Base-by-base conservation (phyloP, 1,284 basidiomycete genomes). In the Ustilago hordei region DNA sequence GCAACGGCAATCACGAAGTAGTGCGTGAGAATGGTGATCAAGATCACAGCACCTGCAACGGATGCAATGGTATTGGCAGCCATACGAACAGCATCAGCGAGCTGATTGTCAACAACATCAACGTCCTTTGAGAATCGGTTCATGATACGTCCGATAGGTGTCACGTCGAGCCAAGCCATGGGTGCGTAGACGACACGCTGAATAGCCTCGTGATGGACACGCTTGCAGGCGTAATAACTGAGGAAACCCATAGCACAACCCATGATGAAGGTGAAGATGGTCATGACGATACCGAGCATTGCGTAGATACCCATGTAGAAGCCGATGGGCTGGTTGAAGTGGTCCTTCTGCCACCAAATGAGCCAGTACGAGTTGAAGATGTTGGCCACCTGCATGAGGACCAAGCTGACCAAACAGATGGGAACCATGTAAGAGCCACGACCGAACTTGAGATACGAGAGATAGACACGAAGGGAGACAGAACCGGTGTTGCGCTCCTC, bases 121-220 rank as follows among this genome's bases (percentile, higher is more conserved):
- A 95, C 91, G 86, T 95, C 93, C 65, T 87, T 90, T 39, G 81
- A 72, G 86, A 93, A 82, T 4, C 93, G 89, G 86, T 94, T 93
- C 90, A 94, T 92, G 81, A 96, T 94, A 23, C 95, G 86, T 86
- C 93, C 93, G 65, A 92, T 89, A 0, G 93, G 93, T 0, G 93
- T 94, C 0, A 91, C 92, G 78, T 95, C 93, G 82, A 94, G 94
- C 87, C 93, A 94, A 4, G 91, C 89, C 53, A 92, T 87, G 0
- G 93, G 92, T 0, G 92, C 92, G 11, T 88, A 87, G 28, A 93
- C 86, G 9, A 94, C 75, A 4, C 90, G 23, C 88, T 88, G 35
- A 79, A 86, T 55, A 91, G 87, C 12, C 91, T 90, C 53, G 86
- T 86, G 77, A 88, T 92, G 93, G 48, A 94, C 87, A 23, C 85